A percentile compares a stretch with the other conserved stretches of the same genome.
Conservation (phyloP, 768 basidiomycete species). For the Kwoniella dendrophila region DNA sequence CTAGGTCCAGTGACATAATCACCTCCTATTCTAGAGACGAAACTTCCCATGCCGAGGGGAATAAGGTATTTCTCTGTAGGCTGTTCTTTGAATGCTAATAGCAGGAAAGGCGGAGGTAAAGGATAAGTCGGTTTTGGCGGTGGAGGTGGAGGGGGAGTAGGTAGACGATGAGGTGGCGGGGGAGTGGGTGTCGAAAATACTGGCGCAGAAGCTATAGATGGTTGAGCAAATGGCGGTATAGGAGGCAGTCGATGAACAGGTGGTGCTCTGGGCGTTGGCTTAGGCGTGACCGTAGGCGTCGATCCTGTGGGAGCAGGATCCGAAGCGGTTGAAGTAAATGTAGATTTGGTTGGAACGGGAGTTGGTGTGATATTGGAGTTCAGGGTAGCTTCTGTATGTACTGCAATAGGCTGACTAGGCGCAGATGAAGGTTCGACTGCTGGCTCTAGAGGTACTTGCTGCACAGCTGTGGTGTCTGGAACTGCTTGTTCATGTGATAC, state of each 20-base stretch:
- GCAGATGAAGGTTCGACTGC: too few species aligned
- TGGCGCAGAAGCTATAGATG: background rate
- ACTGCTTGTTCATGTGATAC: too few species aligned
- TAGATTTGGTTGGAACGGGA: too few species aligned
- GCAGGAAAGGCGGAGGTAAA: slow-evolving; percentile 42
- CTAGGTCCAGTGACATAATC: slow-evolving; percentile 37
- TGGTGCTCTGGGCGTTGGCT: background rate
- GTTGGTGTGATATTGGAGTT: too few species aligned
- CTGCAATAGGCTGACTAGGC: too few species aligned
- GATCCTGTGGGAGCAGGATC: background rate
- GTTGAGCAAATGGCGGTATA: slow-evolving; percentile 5
- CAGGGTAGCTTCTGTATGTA: too few species aligned
- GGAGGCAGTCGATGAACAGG: background rate
- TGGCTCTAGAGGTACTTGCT: too few species aligned
- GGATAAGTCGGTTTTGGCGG: slow-evolving; percentile 38
- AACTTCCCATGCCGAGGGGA: slow-evolving; percentile 38
- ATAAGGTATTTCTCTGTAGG: slow-evolving; percentile 46
- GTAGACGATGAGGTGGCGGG: slow-evolving; percentile 1
- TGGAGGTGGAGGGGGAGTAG: slow-evolving; percentile 9
- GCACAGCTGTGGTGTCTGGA: too few species aligned
- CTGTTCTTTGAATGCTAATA: slow-evolving; percentile 44
- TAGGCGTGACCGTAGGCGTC: background rate
- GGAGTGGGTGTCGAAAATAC: slow-evolving; percentile 10
- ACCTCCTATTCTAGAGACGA: slow-evolving; percentile 39
- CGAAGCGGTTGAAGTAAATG: too few species aligned